Base-by-base conservation (phyloP, 2,329 filamentous ascomycete species). In the Nemania sp. region DNA sequence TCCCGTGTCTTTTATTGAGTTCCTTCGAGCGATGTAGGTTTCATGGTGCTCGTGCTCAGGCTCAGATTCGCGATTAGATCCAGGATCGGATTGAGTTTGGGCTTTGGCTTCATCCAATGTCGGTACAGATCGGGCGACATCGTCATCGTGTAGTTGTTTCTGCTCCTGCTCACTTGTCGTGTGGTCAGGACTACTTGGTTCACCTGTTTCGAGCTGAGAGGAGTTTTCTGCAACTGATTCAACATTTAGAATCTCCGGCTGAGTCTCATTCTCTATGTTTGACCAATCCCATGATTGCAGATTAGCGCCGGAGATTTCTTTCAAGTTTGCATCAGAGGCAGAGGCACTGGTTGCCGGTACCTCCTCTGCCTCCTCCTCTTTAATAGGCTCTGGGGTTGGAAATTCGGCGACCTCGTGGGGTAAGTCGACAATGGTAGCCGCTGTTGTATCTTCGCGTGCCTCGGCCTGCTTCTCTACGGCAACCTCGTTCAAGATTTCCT, bases 1-100 rank as follows among this genome's bases (percentile, higher is more conserved):
- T 70, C 75, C 76, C 68, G 75, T 75, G 57, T 72, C 68, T 57
- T 77, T 77, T 65, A 77, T 77, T 17, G 67, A 66, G 48, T 65
- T 76, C 63, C 76, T 76, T 47, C 63, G 67, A 29, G 60, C 54
- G n/a, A 63, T 32, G 10, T 60, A 45, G 13, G 56, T 59, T n/a
- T 61, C 37, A 39, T 63, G 52, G 21, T 53, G 35, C 54, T 67
- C 60, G 21, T 49, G 50, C 18, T 48, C 32, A 32, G 40, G 47
- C 37, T 62, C n/a, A 35, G 62, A 42, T 39, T 63, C 57, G n/a
- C 47, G 42, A 54, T 69, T 54, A 39, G 59, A 42, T 17, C 68
- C 57, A 39, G 54, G 29, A 12, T 47, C 20, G 29, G 39, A 21
- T 47, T 50, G n/a, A 32, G 56, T 37, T 17, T 45, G 35, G 50